Base-by-base conservation (phyloP, 2,329 filamentous ascomycete genomes). In the Tolypocladium tropicale region DNA sequence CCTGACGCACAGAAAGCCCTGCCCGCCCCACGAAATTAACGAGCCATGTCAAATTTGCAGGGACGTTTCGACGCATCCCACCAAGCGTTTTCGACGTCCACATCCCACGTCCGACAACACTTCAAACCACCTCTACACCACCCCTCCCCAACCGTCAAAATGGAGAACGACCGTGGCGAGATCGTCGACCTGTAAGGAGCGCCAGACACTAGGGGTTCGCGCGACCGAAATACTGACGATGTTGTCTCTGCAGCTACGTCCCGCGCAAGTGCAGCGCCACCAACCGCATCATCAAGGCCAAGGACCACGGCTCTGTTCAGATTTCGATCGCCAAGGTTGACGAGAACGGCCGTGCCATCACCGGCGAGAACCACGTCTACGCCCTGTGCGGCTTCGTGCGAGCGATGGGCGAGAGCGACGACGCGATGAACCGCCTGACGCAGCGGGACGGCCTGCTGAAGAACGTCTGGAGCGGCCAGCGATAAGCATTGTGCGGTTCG, bases 101-200 rank as follows among this genome's bases (percentile, higher is more conserved):
- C 60, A 65, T 60, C 61, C 60, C 60, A 58, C 64, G 65, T 61
- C 65, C 61, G 65, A 63, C 62, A 59, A 65, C 63, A 65, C 62
- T 60, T 61, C 63, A 64, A 66, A 59, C 59, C 62, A 57, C 60
- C 61, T 61, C 63, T 59, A 53, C 55, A 63, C 63, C 62, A 37
- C 21, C 28, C 32, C 53, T 52, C 28, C 36, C 33, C 51, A 30
- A 68, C 70, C 72, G 77, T 72, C 74, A 92, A 84, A 80, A 99
- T 97, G 94, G 94, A 99, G 86, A 99, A 99, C 91, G 94, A 97
- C 84, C 91, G 91, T 82, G 93, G 93, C 82, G 91, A 97, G 80
- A 92, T 96, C 81, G 94, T 97, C 78, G 93, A 97, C 82, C 91
- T 96, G 90, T 96, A 86, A 79, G 87, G 78, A 66, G 58, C 57